phyloP scores from a whole-genome alignment of 169 alveolate species.

The Nephromyces sp. region DNA sequence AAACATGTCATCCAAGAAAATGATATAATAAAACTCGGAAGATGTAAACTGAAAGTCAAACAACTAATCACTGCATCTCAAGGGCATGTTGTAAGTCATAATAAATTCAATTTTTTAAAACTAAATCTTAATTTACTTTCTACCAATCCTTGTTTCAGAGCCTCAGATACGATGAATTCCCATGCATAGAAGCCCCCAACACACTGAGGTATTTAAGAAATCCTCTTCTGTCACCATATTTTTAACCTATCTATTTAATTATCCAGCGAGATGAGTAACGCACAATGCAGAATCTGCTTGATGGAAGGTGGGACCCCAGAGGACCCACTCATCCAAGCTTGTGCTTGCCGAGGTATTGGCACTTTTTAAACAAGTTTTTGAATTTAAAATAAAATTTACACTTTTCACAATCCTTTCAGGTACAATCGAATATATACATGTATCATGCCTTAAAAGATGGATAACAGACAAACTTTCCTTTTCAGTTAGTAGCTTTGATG shows the following conservation, averaged over 20 bases:
- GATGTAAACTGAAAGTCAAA: slow-evolving; percentile 79
- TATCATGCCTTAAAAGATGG: slow-evolving; percentile 89
- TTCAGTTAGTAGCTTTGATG: slow-evolving; percentile 39
- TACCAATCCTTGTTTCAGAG: too few relatives aligned
- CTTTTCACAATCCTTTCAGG: slow-evolving; percentile 12
- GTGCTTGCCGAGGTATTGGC: slow-evolving; percentile 89
- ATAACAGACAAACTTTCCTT: slow-evolving; percentile 73
- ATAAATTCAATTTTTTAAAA: too few relatives aligned
- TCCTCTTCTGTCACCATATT: not conserved
- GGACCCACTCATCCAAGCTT: slow-evolving; percentile 88
- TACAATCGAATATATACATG: slow-evolving; percentile 78
- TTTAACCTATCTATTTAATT: not conserved
- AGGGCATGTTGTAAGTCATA: not conserved
- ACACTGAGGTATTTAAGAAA: not conserved
- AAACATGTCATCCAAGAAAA: slow-evolving; percentile 70
- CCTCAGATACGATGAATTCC: too few relatives aligned
- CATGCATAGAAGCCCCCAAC: too few relatives aligned
- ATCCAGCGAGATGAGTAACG: not conserved
- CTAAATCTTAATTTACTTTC: too few relatives aligned
- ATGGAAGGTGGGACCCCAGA: slow-evolving; percentile 74
- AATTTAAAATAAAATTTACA: too few relatives aligned
- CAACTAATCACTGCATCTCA: slow-evolving; percentile 43
- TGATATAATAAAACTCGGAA: slow-evolving; percentile 83
- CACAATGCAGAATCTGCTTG: slow-evolving; percentile 84
- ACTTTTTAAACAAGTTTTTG: too few relatives aligned